Conservation (phyloP, 1,139 yeast genomes). For the Hemisphaericaspora xylanilytica region DNA sequence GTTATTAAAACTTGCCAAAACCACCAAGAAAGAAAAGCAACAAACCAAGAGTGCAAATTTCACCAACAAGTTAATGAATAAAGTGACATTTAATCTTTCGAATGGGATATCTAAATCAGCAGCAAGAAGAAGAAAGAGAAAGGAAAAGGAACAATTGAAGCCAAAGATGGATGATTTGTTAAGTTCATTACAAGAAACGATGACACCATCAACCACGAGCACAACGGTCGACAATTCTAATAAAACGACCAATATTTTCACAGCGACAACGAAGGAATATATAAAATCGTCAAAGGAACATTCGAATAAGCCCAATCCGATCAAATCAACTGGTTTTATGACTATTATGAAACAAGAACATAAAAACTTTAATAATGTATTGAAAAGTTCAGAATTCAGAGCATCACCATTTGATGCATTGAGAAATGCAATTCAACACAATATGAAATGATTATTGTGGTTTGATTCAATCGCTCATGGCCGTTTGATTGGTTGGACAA, state of each 20-base stretch:
- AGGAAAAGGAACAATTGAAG: conserved; percentile 57
- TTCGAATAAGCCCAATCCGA: conserved; percentile 59
- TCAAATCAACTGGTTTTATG: conserved; percentile 54
- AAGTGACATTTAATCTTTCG: conserved; percentile 33
- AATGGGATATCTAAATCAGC: conserved; percentile 62
- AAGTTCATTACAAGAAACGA: conserved; percentile 45
- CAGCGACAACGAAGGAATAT: conserved; percentile 4
- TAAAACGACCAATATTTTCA: conserved; percentile 4
- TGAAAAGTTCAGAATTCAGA: conserved; percentile 52
- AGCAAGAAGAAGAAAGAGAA: conserved; percentile 62
- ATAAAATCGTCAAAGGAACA: conserved; percentile 25
- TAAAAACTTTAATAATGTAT: conserved; percentile 51
- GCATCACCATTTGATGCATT: conserved; percentile 59
- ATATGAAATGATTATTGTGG: conserved; percentile 11
- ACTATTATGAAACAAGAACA: conserved; percentile 53
- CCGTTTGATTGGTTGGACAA: too few relatives aligned
- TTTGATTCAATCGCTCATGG: too few relatives aligned
- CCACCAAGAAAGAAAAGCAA: conserved; percentile 55
- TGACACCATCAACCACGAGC: conserved; percentile 5
- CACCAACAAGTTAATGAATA: conserved; percentile 27
- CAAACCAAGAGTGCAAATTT: conserved; percentile 30
- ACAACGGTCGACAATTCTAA: background rate
- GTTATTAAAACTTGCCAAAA: conserved; percentile 51
- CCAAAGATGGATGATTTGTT: conserved; percentile 67
- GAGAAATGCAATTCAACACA: conserved; percentile 38